Evolutionary conservation across 2,329 filamentous ascomycete species (phyloP).

Genomic region (Botryotinia convoluta): DNA sequence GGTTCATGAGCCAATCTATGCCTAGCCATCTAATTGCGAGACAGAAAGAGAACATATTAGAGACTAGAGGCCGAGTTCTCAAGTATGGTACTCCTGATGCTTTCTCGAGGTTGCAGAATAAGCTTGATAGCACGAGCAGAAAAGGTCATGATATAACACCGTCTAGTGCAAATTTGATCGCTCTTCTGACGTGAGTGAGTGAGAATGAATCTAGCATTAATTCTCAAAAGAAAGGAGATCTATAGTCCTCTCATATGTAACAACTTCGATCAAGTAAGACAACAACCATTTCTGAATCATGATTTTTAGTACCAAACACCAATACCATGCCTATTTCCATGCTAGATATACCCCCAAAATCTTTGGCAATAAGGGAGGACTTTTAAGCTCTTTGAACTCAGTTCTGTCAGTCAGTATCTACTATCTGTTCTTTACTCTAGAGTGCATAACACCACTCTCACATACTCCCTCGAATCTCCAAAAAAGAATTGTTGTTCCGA

Average conservation of each 20-base stretch:
- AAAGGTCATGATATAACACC: neutral
- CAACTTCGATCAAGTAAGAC: neutral
- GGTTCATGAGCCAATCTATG: rapidly evolving
- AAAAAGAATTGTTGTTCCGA: neutral
- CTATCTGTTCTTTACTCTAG: rapidly evolving
- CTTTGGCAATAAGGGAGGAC: neutral
- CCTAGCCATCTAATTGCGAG: neutral
- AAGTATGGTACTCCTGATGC: neutral
- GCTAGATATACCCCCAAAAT: neutral
- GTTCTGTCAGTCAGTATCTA: neutral
- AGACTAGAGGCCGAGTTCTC: neutral
- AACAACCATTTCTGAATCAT: neutral
- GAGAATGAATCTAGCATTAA: neutral
- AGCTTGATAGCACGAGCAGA: neutral
- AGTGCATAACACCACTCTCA: neutral
- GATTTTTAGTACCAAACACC: no score
- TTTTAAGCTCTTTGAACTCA: neutral
- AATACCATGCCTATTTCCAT: neutral
- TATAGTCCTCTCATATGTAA: rapidly evolving
- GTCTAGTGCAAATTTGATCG: neutral
- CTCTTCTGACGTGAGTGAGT: neutral
- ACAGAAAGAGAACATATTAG: rapidly evolving
- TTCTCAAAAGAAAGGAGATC: neutral
- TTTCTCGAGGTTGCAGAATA: neutral
- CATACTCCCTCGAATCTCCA: neutral